A percentile compares a stretch with the other conserved stretches of the same genome.
phyloP scores from a whole-genome alignment of 768 basidiomycete species.

The Amyloporia xantha region DNA sequence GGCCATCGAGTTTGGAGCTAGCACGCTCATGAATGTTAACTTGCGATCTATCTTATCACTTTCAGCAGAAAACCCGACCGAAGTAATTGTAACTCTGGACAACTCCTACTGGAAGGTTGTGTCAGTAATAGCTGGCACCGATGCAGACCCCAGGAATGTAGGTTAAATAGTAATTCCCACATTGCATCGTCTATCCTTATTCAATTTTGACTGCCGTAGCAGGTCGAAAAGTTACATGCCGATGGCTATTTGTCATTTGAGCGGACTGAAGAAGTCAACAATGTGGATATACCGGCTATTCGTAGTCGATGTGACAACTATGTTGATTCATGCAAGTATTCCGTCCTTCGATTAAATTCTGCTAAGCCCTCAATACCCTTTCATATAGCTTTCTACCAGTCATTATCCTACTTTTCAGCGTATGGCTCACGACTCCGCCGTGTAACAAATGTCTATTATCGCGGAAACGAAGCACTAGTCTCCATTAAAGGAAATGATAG shows the following conservation, averaged over 20 bases:
- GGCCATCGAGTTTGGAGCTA: constrained; percentile 32
- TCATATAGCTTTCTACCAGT: not conserved
- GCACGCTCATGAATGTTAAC: constrained; percentile 19
- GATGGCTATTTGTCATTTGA: not conserved
- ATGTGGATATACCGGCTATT: not conserved
- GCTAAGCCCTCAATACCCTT: too few relatives aligned
- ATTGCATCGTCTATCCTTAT: too few relatives aligned
- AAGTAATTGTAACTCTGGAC: constrained; percentile 15
- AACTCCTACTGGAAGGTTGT: constrained; percentile 23
- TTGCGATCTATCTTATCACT: constrained; percentile 20
- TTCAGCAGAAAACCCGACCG: constrained; percentile 16
- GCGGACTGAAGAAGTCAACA: not conserved
- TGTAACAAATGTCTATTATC: constrained; percentile 1
- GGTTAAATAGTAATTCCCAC: constrained; percentile 4
- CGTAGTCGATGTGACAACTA: not conserved
- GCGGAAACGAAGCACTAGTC: constrained; percentile 1
- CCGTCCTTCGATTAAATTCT: too few relatives aligned
- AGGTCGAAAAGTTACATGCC: not conserved
- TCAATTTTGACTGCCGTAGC: not conserved
- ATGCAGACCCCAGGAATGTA: not conserved
- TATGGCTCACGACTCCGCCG: not conserved
- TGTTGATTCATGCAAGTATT: not conserved
- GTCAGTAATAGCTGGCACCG: constrained; percentile 15
- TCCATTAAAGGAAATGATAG: constrained; percentile 1
- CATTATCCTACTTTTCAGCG: not conserved